Base-by-base conservation (phyloP, 1,284 basidiomycete genomes). In the Cryptococcus sp. region DNA sequence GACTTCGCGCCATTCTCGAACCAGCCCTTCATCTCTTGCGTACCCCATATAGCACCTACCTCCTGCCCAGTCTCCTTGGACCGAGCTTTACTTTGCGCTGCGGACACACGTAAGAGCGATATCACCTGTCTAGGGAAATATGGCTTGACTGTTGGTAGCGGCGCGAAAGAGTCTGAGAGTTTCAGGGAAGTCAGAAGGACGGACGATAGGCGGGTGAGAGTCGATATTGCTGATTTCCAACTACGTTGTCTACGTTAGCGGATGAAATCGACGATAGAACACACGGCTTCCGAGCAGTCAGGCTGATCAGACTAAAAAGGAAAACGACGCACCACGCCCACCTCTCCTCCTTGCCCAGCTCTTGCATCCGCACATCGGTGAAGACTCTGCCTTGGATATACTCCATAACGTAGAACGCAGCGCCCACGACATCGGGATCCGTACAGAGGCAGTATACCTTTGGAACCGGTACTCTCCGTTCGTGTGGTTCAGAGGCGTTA, bases 321-420 rank as follows among this genome's bases (percentile, higher is more conserved):
- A 17, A n/a, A 7, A 7, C 38, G 49, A 54, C 66, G 30, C 30
- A 89, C 91, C 90, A 91, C 76, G 88, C 85, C 52, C 82, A 80
- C 63, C 89, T 79, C 67, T 89, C 87, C 51, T 84, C 72, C 8
- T 83, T 49, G 3, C 80, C 58, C 6, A 92, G 79, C 64, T 88
- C 85, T 0, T 84, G 84, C 86, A 97, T 88, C 56, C 85, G 79
- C 15, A 85, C 82, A 75, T 97, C 88, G 8, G 90, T 90, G 79
- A 97, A 97, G 71, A 97, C 95, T 46, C 95, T 83, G 0, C 94
- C 95, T 48, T 93, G 86, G 51, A 97, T 75, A 73, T 90, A 97
- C 74, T 95, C 88, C 94, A 97, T 97, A 41, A 98, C 83, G 75
- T 97, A 98, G 80, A 97, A 98, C 0, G 89, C 85, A 35, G 92